phyloP scores from a whole-genome alignment of 495 filamentous ascomycete species.

The Aspergillus campestris region DNA sequence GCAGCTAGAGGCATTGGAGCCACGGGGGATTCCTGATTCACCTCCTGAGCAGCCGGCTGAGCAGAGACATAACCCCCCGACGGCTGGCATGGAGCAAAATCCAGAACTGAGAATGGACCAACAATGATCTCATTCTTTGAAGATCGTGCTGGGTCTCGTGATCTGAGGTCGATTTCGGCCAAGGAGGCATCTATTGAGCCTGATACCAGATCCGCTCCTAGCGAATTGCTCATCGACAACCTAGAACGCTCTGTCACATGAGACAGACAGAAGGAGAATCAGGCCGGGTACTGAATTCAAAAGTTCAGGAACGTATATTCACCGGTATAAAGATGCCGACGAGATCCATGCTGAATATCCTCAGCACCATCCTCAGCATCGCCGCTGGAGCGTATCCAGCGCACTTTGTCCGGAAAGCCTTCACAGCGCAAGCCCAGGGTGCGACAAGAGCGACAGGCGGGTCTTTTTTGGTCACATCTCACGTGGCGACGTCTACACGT shows the following conservation, averaged over 20 bases:
- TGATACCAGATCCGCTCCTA: conserved; percentile 15
- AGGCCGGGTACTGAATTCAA: background rate
- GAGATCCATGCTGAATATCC: conserved; percentile 12
- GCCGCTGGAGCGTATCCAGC: conserved; percentile 17
- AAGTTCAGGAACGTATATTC: background rate
- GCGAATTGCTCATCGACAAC: conserved; percentile 23
- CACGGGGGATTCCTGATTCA: too few relatives aligned
- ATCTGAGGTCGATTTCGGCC: conserved; percentile 21
- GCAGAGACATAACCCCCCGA: too few relatives aligned
- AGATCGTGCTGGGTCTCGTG: conserved; percentile 14
- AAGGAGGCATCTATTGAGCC: conserved; percentile 27
- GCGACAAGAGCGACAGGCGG: conserved; percentile 24
- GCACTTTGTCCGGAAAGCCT: conserved; percentile 23
- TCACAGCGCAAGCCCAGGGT: conserved; percentile 22
- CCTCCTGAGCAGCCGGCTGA: too few relatives aligned
- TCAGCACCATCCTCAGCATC: conserved; percentile 3
- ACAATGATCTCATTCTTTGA: conserved; percentile 20
- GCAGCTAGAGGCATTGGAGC: too few relatives aligned
- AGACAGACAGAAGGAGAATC: background rate
- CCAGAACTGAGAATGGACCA: conserved; percentile 25
- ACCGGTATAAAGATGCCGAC: conserved; percentile 29
- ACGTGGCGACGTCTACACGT: conserved; percentile 32
- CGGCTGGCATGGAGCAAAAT: conserved; percentile 5
- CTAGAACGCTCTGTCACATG: conserved; percentile 19
- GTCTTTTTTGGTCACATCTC: conserved; percentile 33